phyloP scores from a whole-genome alignment of 1,284 basidiomycete species.

The Chondrostereum purpureum region DNA sequence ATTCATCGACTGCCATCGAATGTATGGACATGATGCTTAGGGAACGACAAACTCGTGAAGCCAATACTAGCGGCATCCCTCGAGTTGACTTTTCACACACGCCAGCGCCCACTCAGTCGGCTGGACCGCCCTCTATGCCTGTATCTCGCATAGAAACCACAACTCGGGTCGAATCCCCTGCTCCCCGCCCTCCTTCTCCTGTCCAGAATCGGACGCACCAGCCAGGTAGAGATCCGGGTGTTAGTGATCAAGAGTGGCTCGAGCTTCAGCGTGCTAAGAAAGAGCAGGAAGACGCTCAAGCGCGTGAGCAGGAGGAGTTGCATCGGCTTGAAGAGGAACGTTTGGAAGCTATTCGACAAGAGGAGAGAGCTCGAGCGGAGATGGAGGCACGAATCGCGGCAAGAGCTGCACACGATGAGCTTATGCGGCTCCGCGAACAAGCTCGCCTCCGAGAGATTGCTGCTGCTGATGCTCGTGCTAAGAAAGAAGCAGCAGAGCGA shows the following conservation, averaged over 20 bases:
- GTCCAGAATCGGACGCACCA: constrained; percentile 4
- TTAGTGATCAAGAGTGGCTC: constrained; percentile 37
- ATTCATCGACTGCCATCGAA: constrained; percentile 21
- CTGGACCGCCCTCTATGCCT: no score
- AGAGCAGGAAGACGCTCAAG: constrained; percentile 18
- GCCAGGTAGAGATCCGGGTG: constrained; percentile 33
- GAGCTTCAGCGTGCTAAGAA: constrained; percentile 33
- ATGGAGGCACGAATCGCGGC: constrained; percentile 19
- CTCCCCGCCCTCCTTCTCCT: constrained; percentile 6
- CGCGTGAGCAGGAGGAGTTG: constrained; percentile 12
- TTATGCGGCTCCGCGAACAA: constrained; percentile 21
- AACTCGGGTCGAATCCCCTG: background rate
- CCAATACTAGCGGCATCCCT: no score
- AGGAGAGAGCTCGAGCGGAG: constrained; percentile 20
- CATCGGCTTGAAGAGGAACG: constrained; percentile 11
- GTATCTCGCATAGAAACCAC: constrained; percentile 1
- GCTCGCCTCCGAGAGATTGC: constrained; percentile 20
- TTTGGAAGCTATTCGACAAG: constrained; percentile 7
- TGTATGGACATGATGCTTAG: constrained; percentile 14
- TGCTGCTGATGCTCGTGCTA: constrained; percentile 25
- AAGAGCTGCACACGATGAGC: constrained; percentile 16
- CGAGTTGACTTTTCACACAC: no score
- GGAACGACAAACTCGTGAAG: constrained; percentile 5
- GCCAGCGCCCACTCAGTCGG: no score
- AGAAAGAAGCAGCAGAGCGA: constrained; percentile 28